Percentiles rank a stretch among this genome's conserved stretches.
Conservation (phyloP, 805 yeast species). For the Ogataea ramenticola region DNA sequence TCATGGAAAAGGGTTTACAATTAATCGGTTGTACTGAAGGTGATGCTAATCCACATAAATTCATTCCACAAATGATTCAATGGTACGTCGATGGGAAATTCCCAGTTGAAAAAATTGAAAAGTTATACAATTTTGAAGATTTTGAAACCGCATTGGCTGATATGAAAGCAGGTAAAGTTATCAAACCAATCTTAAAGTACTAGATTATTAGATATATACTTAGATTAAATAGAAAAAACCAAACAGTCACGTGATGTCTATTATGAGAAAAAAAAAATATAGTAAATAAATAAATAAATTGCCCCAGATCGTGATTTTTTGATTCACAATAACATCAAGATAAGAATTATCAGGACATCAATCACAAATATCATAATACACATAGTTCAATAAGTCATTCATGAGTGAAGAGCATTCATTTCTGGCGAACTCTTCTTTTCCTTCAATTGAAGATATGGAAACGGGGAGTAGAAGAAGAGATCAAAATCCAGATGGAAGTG, state of each 20-base stretch:
- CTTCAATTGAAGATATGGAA: background rate
- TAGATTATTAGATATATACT: too few relatives aligned
- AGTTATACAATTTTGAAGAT: background rate
- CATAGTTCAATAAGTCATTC: too few relatives aligned
- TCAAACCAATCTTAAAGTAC: constrained; percentile 1
- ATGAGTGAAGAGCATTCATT: background rate
- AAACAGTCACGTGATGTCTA: too few relatives aligned
- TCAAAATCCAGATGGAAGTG: background rate
- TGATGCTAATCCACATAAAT: background rate
- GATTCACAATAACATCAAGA: too few relatives aligned
- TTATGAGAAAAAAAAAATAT: too few relatives aligned
- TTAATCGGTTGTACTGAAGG: constrained; percentile 2
- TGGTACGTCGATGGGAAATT: constrained; percentile 1
- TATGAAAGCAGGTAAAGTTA: background rate
- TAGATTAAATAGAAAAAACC: too few relatives aligned
- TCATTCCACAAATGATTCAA: constrained; percentile 1
- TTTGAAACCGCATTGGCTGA: constrained; percentile 1
- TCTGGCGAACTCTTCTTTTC: background rate
- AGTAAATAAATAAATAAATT: too few relatives aligned
- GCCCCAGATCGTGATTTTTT: too few relatives aligned
- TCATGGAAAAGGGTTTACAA: constrained; percentile 2
- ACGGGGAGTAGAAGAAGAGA: background rate
- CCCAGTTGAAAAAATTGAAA: constrained; percentile 3
- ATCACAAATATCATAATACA: too few relatives aligned
- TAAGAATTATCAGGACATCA: too few relatives aligned